Base-by-base conservation (phyloP, 2,329 filamentous ascomycete genomes). In the Aspergillus spinulosporus region DNA sequence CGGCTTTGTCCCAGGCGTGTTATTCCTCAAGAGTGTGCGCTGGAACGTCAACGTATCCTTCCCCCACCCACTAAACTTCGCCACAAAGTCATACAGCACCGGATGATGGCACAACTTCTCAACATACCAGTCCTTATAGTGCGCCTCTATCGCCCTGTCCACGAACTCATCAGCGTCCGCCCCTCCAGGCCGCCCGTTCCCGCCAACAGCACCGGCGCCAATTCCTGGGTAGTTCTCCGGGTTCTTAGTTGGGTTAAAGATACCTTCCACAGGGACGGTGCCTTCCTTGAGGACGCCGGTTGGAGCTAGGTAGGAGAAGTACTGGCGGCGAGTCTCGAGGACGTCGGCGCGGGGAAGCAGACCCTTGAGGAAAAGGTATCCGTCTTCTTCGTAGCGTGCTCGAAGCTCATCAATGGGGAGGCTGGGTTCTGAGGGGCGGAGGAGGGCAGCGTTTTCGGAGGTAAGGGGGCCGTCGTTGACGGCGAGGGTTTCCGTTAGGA, bases 281-380 rank as follows among this genome's bases (percentile, higher is more conserved):
- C 76, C 80, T 0, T 80, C 78, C 57, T 82, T 79, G 1, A 87
- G 70, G 36, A 87, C 78, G 0, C 82, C 82, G 29, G 78, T 85
- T 1, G 83, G 77, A 1, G 78, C 72, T 4, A 86, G 71, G 43
- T 79, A 78, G 2, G 72, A 68, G 65, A 85, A 86, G 66, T 85
- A 86, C 32, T 75, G 68, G 54, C 78, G 70, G 1, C 83, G 78
- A 6, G 79, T 78, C 36, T 74, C 71, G 6, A 84, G 73, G 1
- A 85, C 81, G 52, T 84, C 80, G 2, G 72, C 67, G 2, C 78
- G 77, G 0, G 82, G 82, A 1, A 85, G 68, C 0, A 85, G 66
- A 0, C 77, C 76, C 60, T 84, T 85, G 2, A 86, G 53, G 52
- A 82, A 81, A 29, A 85, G 66, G 60, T 85, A 84, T 21, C 82